phyloP scores from a whole-genome alignment of 257 asterid species.

The Solanum sitiens region DNA sequence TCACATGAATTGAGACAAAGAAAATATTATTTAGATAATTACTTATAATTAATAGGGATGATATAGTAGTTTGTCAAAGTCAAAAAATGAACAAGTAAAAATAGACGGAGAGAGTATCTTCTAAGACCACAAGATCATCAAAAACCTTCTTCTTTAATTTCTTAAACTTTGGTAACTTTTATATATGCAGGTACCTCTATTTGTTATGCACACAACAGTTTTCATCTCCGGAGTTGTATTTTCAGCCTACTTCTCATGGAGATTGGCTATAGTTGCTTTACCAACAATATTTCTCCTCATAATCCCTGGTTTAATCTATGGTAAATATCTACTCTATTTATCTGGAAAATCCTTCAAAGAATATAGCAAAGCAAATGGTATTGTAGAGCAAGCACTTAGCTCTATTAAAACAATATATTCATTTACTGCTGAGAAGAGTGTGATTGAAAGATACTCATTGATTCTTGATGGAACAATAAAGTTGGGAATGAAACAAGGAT shows the following conservation, averaged over 20 bases:
- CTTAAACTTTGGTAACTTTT: background rate
- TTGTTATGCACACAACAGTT: constrained; percentile 57
- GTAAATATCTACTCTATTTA: constrained; percentile 45
- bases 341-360: constrained; percentile 49
- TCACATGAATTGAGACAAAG: no score
- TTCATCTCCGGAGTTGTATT: constrained; percentile 68
- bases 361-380: constrained; percentile 50
- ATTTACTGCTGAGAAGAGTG: constrained; percentile 68
- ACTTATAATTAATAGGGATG: no score
- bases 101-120: no score
- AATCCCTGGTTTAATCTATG: constrained; percentile 67
- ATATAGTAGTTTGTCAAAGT: no score
- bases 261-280: constrained; percentile 56
- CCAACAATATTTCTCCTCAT: constrained; percentile 53
- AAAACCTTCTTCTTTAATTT: no score
- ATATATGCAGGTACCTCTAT: constrained; percentile 52
- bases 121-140: no score
- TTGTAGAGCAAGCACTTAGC: constrained; percentile 62
- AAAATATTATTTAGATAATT: no score
- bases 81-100: no score
- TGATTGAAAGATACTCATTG: constrained; percentile 41
- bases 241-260: constrained; percentile 66
- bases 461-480: constrained; percentile 44
- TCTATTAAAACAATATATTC: constrained; percentile 80
- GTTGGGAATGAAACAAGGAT: constrained; percentile 77